phyloP scores from a whole-genome alignment of 495 filamentous ascomycete species.

The Chaetomium cochliodes region DNA sequence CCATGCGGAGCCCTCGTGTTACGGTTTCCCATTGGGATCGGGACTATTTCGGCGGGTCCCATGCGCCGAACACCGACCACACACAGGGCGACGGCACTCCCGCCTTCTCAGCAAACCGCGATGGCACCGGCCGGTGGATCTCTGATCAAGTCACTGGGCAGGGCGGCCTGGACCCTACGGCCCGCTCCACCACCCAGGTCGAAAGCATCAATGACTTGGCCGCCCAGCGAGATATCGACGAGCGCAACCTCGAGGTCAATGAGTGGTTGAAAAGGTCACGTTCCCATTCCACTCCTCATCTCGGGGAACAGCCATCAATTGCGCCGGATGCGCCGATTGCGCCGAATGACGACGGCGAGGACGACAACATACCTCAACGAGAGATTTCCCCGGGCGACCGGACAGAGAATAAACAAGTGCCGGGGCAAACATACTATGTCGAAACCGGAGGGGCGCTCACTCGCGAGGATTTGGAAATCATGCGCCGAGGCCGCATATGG shows the following conservation, averaged over 20 bases:
- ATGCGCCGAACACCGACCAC: constrained; percentile 33
- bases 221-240: constrained; percentile 33
- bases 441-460: constrained; percentile 44
- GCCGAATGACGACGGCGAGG: constrained; percentile 19
- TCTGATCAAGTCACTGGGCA: constrained; percentile 39
- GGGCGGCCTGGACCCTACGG: constrained; percentile 44
- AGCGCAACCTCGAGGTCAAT: constrained; percentile 44
- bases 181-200: constrained; percentile 40
- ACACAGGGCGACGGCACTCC: constrained; percentile 8
- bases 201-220: constrained; percentile 44
- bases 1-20: constrained; percentile 50
- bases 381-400: constrained; percentile 40
- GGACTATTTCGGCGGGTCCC: constrained; percentile 34
- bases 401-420: constrained; percentile 31
- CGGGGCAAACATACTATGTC: constrained; percentile 49
- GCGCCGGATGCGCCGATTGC: constrained; percentile 8
- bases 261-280: constrained; percentile 40
- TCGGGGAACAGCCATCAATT: constrained; percentile 8
- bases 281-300: not conserved
- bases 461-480: constrained; percentile 44
- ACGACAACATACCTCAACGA: constrained; percentile 39
- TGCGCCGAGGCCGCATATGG: constrained; percentile 49
- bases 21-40: constrained; percentile 51
- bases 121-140: constrained; percentile 42
- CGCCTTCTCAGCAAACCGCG: constrained; percentile 31